Percentiles rank a stretch among this genome's conserved stretches.
Evolutionary conservation across 768 basidiomycete species (phyloP).

Genomic region (Termitomyces sp.): DNA sequence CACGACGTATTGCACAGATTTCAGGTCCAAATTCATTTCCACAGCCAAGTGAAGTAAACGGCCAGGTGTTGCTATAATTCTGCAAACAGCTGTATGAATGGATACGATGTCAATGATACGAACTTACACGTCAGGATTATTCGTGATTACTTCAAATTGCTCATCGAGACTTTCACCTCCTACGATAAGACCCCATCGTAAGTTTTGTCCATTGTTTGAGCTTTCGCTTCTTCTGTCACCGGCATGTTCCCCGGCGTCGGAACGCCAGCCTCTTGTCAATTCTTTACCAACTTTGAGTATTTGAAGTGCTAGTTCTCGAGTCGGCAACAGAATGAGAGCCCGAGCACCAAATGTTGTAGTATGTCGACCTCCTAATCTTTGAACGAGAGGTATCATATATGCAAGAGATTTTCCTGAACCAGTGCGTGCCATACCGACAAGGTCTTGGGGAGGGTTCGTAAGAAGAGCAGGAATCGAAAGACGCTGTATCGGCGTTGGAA

Average conservation of each 20-base stretch:
- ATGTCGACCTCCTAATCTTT: slow-evolving; percentile 80
- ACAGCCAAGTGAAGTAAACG: slow-evolving; percentile 94
- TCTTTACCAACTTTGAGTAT: slow-evolving; percentile 93
- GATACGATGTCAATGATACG: slow-evolving; percentile 5
- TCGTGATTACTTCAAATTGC: slow-evolving; percentile 93
- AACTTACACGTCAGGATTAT: slow-evolving; percentile 91
- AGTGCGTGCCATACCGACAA: slow-evolving; percentile 98
- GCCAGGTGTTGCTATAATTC: slow-evolving; percentile 96
- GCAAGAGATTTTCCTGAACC: slow-evolving; percentile 98
- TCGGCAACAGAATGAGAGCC: slow-evolving; percentile 85
- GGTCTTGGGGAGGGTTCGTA: slow-evolving; percentile 78
- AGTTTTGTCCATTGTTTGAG: slow-evolving; percentile 48
- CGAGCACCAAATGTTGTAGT: slow-evolving; percentile 76
- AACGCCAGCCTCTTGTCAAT: slow-evolving; percentile 76
- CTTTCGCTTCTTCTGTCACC: slow-evolving; percentile 65
- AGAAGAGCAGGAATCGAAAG: slow-evolving; percentile 83
- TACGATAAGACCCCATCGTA: slow-evolving; percentile 92
- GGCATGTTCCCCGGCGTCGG: slow-evolving; percentile 58
- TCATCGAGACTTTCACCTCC: slow-evolving; percentile 95
- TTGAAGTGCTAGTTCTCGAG: slow-evolving; percentile 92
- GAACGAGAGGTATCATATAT: slow-evolving; percentile 89
- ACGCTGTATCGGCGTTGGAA: slow-evolving; percentile 95
- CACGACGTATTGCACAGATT: slow-evolving; percentile 83
- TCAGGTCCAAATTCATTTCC: slow-evolving; percentile 93
- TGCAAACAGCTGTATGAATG: slow-evolving; percentile 25